Evolutionary conservation across 2,329 filamentous ascomycete species (phyloP).

Genomic region (Aspergillus texensis): DNA sequence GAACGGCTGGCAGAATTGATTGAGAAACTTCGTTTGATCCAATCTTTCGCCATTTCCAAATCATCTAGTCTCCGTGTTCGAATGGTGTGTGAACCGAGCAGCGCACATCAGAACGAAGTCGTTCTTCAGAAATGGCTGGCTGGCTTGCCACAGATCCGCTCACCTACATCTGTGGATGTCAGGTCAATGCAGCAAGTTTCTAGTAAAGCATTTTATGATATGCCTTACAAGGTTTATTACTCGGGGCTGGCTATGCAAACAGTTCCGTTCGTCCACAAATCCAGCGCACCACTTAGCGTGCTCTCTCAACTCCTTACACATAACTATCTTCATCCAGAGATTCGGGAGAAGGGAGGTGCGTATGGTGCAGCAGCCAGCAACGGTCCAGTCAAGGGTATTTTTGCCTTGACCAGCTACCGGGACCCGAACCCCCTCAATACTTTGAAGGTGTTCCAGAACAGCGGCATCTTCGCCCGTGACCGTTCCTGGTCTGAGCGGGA

Average conservation of each 20-base stretch:
- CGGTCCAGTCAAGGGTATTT: constrained; percentile 76
- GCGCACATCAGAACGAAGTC: constrained; percentile 68
- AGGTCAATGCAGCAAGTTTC: constrained; percentile 41
- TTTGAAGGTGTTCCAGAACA: constrained; percentile 78
- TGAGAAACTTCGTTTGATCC: constrained; percentile 80
- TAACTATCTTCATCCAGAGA: constrained; percentile 95
- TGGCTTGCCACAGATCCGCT: constrained; percentile 54
- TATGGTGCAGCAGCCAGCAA: constrained; percentile 92
- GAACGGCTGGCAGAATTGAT: constrained; percentile 76
- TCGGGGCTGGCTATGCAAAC: constrained; percentile 81
- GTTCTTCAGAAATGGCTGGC: constrained; percentile 72
- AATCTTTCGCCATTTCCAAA: constrained; percentile 72
- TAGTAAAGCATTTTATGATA: constrained; percentile 81
- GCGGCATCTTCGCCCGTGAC: constrained; percentile 80
- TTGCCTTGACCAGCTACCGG: constrained; percentile 95
- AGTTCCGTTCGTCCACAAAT: constrained; percentile 74
- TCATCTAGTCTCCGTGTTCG: constrained; percentile 72
- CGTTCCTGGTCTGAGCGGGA: constrained; percentile 81
- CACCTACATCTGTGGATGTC: constrained; percentile 37
- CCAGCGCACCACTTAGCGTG: constrained; percentile 81
- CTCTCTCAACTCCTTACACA: constrained; percentile 91
- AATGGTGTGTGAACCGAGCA: constrained; percentile 81
- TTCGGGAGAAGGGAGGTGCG: constrained; percentile 94
- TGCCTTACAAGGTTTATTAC: constrained; percentile 98
- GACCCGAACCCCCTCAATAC: constrained; percentile 94